phyloP scores from a whole-genome alignment of 495 filamentous ascomycete genomes.

The Astrothelium subdiscretum region DNA sequence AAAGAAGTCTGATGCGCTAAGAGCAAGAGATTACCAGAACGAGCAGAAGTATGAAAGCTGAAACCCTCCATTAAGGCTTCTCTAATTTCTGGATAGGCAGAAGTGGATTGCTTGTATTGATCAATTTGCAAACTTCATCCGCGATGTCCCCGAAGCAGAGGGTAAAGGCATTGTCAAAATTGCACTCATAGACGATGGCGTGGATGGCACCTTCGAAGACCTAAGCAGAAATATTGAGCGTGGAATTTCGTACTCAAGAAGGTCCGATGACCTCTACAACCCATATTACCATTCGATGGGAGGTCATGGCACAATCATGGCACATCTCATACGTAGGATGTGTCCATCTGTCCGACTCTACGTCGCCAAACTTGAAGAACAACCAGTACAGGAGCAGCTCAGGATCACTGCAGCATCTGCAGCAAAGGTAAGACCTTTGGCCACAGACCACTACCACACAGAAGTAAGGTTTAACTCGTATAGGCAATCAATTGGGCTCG shows the following conservation, averaged over 20 bases:
- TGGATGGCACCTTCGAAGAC: neutral
- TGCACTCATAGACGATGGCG: neutral
- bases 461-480: neutral
- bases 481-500: neutral
- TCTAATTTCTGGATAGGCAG: no score
- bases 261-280: neutral
- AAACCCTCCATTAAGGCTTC: no score
- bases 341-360: neutral
- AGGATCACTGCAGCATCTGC: neutral
- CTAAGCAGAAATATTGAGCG: neutral
- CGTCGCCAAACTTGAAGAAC: neutral
- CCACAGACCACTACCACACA: no score
- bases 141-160: neutral
- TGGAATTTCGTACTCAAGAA: neutral
- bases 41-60: no score
- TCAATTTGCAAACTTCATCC: neutral
- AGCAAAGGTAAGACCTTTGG: neutral
- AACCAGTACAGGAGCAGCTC: neutral
- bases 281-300: neutral
- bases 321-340: neutral
- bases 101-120: neutral
- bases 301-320: neutral
- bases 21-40: no score
- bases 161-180: neutral
- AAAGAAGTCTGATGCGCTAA: no score